Evolutionary conservation across 2,329 filamentous ascomycete species (phyloP).

Genomic region (Monilinia polystroma): DNA sequence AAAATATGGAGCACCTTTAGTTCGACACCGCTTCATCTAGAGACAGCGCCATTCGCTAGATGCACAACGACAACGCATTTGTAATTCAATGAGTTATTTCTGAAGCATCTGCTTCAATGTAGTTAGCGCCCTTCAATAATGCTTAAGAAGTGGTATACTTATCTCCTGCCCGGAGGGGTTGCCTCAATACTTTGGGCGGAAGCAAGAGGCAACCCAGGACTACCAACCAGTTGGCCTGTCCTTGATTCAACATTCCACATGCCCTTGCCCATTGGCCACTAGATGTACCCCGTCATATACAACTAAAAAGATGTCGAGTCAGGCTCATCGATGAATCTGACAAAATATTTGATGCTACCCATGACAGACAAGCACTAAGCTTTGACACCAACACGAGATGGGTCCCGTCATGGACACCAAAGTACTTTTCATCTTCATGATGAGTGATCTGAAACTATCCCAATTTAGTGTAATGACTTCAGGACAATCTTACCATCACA

Average conservation of each 20-base stretch:
- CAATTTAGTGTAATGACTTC: slow-evolving; percentile 2
- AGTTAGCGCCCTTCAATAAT: neutral
- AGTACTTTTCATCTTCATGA: slow-evolving; percentile 27
- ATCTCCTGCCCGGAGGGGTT: slow-evolving; percentile 40
- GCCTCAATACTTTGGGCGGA: slow-evolving; percentile 28
- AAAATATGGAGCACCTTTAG: neutral
- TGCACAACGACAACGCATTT: neutral
- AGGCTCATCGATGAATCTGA: slow-evolving; percentile 23
- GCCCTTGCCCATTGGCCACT: slow-evolving; percentile 12
- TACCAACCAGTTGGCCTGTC: slow-evolving; percentile 38
- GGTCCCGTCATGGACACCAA: slow-evolving; percentile 58
- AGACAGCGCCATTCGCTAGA: neutral
- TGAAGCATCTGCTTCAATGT: neutral
- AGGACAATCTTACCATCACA: slow-evolving; percentile 31
- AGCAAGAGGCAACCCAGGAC: slow-evolving; percentile 38
- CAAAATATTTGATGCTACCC: slow-evolving; percentile 32
- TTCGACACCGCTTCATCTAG: neutral
- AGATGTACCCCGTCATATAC: slow-evolving; percentile 23
- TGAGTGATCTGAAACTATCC: neutral
- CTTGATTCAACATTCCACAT: slow-evolving; percentile 17
- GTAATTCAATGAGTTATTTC: no score
- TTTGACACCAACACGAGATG: slow-evolving; percentile 94
- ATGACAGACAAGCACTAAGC: slow-evolving; percentile 76
- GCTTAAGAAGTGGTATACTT: slow-evolving; percentile 32
- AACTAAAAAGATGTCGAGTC: slow-evolving; percentile 27